Base-by-base conservation (phyloP, 2,329 filamentous ascomycete genomes). In the Alternaria atra region DNA sequence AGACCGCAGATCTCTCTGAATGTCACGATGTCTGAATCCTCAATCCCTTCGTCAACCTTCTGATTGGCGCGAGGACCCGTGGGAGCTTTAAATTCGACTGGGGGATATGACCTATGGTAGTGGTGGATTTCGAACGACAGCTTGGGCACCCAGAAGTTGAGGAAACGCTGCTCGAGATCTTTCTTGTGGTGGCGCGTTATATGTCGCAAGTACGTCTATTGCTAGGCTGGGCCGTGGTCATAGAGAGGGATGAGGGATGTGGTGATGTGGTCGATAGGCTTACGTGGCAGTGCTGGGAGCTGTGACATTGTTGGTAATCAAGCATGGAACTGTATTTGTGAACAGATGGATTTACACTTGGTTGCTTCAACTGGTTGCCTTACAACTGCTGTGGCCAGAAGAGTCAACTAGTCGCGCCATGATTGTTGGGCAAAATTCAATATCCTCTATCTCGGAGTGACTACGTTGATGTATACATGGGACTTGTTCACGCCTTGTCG, bases 201-300 rank as follows among this genome's bases (percentile, higher is more conserved):
- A 7, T 57, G 35, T 13, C 56, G 60, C 3, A 65, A 50, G 17
- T 30, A 9, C 5, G 50, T 60, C 60, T 53, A 60, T 58, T 63
- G 60, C 51, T 60, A 43, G 4, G 54, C 51, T 13, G 54, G 63
- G 23, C 61, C 51, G 15, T 60, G 10, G 35, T 35, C 20, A 34
- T 63, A 32, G 12, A 44, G n/a, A 10, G 44, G 7, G 50, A 65
- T 42, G 43, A 53, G 46, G 10, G n/a, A 10, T 23, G 52, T 52
- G 15, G 59, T 50, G n/a, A 63, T 63, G 5, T 17, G n/a, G 35
- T 58, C 57, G 13, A 53, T 56, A 2, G 57, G 42, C 46, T 59
- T 51, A 9, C 51, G 60, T 29, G 60, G 60, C 9, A 65, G 44
- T 2, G 15, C 7, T 8, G 53, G 13, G 12, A n/a, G 17, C 9